Percentiles rank a stretch among this genome's conserved stretches.
Conservation (phyloP, 1,284 basidiomycete genomes). For the Cryptococcus sp. region DNA sequence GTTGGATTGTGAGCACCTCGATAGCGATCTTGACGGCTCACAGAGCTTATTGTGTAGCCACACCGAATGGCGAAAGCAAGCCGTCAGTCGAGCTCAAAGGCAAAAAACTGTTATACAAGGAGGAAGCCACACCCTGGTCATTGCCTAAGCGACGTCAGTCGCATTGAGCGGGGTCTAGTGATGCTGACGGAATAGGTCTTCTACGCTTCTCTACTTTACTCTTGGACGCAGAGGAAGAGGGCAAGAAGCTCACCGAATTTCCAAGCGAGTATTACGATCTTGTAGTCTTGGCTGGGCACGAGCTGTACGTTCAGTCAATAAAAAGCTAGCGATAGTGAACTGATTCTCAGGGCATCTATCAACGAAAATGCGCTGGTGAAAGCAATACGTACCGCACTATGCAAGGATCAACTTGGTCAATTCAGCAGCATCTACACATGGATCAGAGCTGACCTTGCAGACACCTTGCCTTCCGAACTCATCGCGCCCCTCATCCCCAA, state of each 20-base stretch:
- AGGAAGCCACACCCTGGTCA: conserved; percentile 13
- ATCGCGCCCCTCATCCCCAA: conserved; percentile 22
- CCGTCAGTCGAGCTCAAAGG: conserved; percentile 27
- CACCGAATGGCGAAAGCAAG: neutral
- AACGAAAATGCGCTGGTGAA: conserved; percentile 30
- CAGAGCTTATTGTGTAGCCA: too few species aligned
- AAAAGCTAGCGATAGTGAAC: neutral
- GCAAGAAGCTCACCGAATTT: conserved; percentile 16
- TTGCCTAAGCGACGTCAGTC: conserved; percentile 28
- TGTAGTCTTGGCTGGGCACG: conserved; percentile 37
- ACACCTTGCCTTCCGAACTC: conserved; percentile 18
- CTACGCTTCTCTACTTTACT: conserved; percentile 23
- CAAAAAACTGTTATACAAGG: conserved; percentile 27
- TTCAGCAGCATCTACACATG: conserved; percentile 5
- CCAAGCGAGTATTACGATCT: conserved; percentile 32
- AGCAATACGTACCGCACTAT: conserved; percentile 21
- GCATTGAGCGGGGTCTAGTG: too few species aligned
- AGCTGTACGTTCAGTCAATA: conserved; percentile 26
- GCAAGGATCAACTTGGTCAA: conserved; percentile 1
- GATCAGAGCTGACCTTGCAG: conserved; percentile 6
- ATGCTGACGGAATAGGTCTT: conserved; percentile 8
- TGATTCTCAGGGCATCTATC: conserved; percentile 16
- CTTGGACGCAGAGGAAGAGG: conserved; percentile 26
- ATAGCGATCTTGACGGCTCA: too few species aligned
- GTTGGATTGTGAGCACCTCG: too few species aligned